Evolutionary conservation across 1,139 yeast genomes (phyloP).

Genomic region (Torulaspora pretoriensis): DNA sequence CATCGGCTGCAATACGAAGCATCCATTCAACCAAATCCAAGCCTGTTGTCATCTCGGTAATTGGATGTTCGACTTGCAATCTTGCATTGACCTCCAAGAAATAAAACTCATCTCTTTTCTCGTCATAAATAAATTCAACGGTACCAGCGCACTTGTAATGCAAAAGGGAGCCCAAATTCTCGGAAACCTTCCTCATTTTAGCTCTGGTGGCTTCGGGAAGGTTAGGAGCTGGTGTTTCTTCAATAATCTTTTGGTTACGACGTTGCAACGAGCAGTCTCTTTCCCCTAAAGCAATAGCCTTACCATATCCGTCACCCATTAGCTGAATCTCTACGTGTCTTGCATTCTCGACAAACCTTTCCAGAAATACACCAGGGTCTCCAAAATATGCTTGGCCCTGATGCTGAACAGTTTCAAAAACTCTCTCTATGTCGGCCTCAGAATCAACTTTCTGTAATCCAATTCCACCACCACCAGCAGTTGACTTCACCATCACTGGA

Average conservation of each 20-base stretch:
- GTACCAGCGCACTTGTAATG: slow-evolving; percentile 96
- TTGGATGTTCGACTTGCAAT: slow-evolving; percentile 95
- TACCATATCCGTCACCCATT: slow-evolving; percentile 92
- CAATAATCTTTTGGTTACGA: slow-evolving; percentile 92
- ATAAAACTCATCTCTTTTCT: slow-evolving; percentile 78
- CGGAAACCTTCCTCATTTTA: slow-evolving; percentile 79
- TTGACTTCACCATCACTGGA: slow-evolving; percentile 93
- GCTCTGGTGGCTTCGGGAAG: slow-evolving; percentile 74
- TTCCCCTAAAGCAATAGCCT: slow-evolving; percentile 90
- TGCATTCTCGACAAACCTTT: slow-evolving; percentile 87
- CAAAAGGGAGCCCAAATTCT: slow-evolving; percentile 71
- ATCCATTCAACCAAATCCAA: slow-evolving; percentile 95
- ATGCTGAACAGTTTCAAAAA: slow-evolving; percentile 85
- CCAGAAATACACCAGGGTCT: slow-evolving; percentile 91
- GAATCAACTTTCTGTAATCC: slow-evolving; percentile 91
- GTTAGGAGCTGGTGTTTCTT: slow-evolving; percentile 97
- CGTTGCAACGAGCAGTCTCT: slow-evolving; percentile 97
- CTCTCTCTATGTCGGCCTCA: slow-evolving; percentile 71
- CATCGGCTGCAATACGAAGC: slow-evolving; percentile 85
- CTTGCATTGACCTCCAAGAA: slow-evolving; percentile 95
- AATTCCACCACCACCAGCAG: slow-evolving; percentile 99
- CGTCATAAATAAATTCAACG: slow-evolving; percentile 90
- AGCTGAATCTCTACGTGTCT: slow-evolving; percentile 96
- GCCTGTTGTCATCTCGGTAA: slow-evolving; percentile 93
- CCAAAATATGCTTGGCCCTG: slow-evolving; percentile 92